A percentile compares a stretch with the other conserved stretches of the same genome.
Conservation (phyloP, 768 basidiomycete species). For the Termitomyces sp. region DNA sequence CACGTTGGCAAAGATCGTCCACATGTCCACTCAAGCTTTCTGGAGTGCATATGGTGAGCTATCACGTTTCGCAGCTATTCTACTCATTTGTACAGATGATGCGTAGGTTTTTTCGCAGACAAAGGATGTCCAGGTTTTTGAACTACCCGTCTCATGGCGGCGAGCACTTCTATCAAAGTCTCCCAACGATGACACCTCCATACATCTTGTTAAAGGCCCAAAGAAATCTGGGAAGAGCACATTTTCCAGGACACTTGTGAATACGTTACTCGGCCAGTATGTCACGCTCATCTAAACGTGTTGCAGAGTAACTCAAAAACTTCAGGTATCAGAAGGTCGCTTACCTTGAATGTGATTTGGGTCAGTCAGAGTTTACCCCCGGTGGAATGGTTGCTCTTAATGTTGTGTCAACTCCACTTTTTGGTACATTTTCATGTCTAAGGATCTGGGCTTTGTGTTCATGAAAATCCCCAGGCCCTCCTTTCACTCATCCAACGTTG, state of each 20-base stretch:
- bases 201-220: conserved; percentile 75
- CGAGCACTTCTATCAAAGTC: conserved; percentile 21
- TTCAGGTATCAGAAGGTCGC: conserved; percentile 75
- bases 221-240: conserved; percentile 91
- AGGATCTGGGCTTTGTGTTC: background rate
- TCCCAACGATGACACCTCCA: conserved; percentile 14
- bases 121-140: conserved; percentile 32
- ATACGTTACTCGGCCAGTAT: conserved; percentile 57
- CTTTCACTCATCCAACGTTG: conserved; percentile 77
- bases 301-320: background rate
- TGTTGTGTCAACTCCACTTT: conserved; percentile 56
- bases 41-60: conserved; percentile 43
- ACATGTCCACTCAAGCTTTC: conserved; percentile 35
- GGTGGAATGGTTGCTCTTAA: conserved; percentile 81
- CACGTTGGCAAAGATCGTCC: conserved; percentile 33
- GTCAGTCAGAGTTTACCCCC: conserved; percentile 91
- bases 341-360: conserved; percentile 87
- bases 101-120: conserved; percentile 28
- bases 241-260: conserved; percentile 68
- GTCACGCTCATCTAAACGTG: conserved; percentile 11
- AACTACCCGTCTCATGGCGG: conserved; percentile 32
- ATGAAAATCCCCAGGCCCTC: conserved; percentile 52
- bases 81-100: background rate
- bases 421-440: conserved; percentile 44
- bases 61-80: background rate